Evolutionary conservation across 1,139 yeast genomes (phyloP).

Genomic region (Suhomyces chickasaworum): DNA sequence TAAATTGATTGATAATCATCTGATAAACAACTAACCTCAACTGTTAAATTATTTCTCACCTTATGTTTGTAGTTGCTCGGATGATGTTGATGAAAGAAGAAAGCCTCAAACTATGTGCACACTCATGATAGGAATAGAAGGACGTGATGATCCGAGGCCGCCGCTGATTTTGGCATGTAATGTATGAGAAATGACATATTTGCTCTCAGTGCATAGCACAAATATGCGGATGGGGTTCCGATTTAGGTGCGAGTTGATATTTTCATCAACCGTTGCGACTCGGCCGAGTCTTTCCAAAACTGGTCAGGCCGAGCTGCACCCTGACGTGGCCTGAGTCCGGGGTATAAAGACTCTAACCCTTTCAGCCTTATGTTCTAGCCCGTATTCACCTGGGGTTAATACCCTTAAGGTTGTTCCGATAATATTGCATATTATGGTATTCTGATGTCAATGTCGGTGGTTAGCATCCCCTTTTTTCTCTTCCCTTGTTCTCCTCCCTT

Average conservation of each 20-base stretch:
- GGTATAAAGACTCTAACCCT: background rate
- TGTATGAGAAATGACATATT: background rate
- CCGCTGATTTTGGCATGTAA: background rate
- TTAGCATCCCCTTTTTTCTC: too few relatives aligned
- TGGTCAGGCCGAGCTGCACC: background rate
- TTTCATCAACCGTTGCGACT: background rate
- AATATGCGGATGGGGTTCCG: background rate
- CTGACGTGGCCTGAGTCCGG: constrained; percentile 1
- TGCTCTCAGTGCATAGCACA: background rate
- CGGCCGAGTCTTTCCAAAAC: background rate
- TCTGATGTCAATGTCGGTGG: background rate
- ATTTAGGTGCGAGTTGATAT: background rate
- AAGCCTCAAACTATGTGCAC: background rate
- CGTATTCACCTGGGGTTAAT: background rate
- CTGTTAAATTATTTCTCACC: too few relatives aligned
- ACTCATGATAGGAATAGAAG: background rate
- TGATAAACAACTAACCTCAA: too few relatives aligned
- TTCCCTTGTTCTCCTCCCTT: too few relatives aligned
- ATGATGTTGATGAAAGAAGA: background rate
- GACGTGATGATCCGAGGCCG: background rate
- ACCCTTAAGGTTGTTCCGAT: background rate
- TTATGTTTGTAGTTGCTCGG: too few relatives aligned
- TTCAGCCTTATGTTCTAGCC: constrained; percentile 2
- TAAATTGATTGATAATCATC: background rate
- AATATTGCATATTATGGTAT: background rate